These are phyloP conservation scores for Sequoia sempervirens DNA, from an alignment of 75 land plant species.

Conservation along the genomic window DNA sequence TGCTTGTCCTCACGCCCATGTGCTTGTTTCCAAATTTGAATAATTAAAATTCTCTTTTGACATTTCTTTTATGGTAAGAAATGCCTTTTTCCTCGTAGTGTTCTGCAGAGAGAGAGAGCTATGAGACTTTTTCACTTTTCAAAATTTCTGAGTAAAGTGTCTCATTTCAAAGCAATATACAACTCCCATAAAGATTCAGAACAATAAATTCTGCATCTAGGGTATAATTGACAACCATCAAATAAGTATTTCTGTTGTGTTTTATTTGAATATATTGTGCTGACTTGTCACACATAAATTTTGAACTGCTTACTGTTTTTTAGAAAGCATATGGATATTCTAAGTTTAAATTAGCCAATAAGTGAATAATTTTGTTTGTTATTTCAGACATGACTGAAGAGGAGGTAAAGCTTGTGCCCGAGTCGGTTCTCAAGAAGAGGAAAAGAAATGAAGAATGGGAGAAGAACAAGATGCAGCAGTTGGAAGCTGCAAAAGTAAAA, in stretches of 20 bases:
- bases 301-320: not conserved
- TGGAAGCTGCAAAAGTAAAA: conserved; percentile 35
- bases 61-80: not conserved
- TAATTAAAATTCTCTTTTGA: not conserved
- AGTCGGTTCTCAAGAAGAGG: conserved; percentile 76
- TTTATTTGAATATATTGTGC: not conserved
- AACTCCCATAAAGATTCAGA: not conserved
- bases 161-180: not conserved
- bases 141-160: not conserved
- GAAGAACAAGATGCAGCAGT: conserved; percentile 26
- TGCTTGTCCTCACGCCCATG: not conserved
- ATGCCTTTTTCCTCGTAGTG: not conserved
- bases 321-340: not conserved
- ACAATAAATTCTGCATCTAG: not conserved
- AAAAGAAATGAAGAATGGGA: conserved; percentile 73
- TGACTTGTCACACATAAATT: not conserved
- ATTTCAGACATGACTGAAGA: conserved; percentile 26
- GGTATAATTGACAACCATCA: not conserved
- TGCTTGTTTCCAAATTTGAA: not conserved
- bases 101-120: not conserved
- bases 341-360: not conserved
- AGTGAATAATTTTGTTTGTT: not conserved
- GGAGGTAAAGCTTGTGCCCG: conserved; percentile 40
- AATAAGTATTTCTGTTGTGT: not conserved
- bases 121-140: not conserved